Conservation (phyloP, 805 yeast species). For the Cyberlindnera meyerae region DNA sequence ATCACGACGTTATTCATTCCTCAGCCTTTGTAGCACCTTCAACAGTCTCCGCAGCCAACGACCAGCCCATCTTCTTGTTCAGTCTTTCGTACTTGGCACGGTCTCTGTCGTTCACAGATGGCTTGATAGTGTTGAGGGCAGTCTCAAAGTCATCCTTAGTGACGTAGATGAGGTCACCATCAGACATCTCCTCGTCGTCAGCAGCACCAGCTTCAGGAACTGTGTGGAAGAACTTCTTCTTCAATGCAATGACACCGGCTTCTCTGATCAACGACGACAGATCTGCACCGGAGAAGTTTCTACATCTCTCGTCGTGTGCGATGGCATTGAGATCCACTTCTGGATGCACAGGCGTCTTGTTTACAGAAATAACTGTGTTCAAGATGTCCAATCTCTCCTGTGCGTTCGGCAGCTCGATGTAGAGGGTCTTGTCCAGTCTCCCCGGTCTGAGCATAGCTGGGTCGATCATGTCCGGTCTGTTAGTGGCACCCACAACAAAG, state of each 20-base stretch:
- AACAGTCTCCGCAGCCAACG: slow-evolving; percentile 32
- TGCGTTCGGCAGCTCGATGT: slow-evolving; percentile 80
- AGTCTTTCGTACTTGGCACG: slow-evolving; percentile 70
- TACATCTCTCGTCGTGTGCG: slow-evolving; percentile 74
- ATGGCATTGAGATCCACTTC: slow-evolving; percentile 57
- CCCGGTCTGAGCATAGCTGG: slow-evolving; percentile 98
- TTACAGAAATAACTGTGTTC: slow-evolving; percentile 64
- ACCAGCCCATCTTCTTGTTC: slow-evolving; percentile 75
- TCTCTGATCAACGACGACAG: slow-evolving; percentile 87
- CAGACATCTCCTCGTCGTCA: slow-evolving; percentile 45
- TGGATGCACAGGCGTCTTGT: slow-evolving; percentile 66
- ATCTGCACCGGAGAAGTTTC: slow-evolving; percentile 95
- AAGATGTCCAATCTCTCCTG: slow-evolving; percentile 79
- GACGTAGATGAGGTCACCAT: slow-evolving; percentile 47
- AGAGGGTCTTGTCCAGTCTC: slow-evolving; percentile 86
- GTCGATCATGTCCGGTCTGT: slow-evolving; percentile 97
- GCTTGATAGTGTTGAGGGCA: slow-evolving; percentile 75
- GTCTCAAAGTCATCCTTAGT: slow-evolving; percentile 57
- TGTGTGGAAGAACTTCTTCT: slow-evolving; percentile 58
- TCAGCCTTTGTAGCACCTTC: slow-evolving; percentile 13
- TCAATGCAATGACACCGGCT: slow-evolving; percentile 86
- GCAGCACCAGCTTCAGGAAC: slow-evolving; percentile 33
- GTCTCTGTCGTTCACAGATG: slow-evolving; percentile 87
- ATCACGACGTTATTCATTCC: slow-evolving; percentile 3
- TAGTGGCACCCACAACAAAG: slow-evolving; percentile 94